Evolutionary conservation across 1,284 basidiomycete species (phyloP).

Genomic region (Vanrija sp.): DNA sequence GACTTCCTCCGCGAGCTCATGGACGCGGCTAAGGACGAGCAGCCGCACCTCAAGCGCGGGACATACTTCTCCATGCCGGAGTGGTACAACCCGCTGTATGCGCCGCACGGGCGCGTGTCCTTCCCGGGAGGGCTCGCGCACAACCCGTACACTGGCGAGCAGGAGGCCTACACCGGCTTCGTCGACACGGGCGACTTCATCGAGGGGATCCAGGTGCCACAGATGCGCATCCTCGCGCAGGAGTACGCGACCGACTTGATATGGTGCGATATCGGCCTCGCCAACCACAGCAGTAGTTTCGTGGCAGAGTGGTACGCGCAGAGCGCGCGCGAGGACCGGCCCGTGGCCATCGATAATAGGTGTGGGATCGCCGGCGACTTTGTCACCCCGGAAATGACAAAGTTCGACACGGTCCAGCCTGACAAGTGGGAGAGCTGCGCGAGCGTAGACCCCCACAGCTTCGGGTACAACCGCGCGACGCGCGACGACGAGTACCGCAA

Average conservation of each 20-base stretch:
- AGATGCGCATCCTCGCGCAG: constrained; percentile 57
- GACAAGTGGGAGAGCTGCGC: constrained; percentile 57
- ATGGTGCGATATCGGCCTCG: constrained; percentile 58
- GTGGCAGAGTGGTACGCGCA: constrained; percentile 57
- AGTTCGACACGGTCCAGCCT: constrained; percentile 55
- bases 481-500: constrained; percentile 54
- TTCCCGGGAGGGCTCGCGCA: constrained; percentile 57
- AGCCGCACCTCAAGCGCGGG: constrained; percentile 21
- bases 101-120: constrained; percentile 53
- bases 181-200: constrained; percentile 56
- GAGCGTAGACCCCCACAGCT: constrained; percentile 21
- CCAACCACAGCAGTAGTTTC: constrained; percentile 54
- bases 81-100: constrained; percentile 59
- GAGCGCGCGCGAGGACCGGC: constrained; percentile 52
- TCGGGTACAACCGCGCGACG: constrained; percentile 49
- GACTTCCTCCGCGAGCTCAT: constrained; percentile 58
- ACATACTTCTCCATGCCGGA: constrained; percentile 48
- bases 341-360: constrained; percentile 60
- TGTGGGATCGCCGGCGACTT: constrained; percentile 51
- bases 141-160: constrained; percentile 55
- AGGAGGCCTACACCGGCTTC: constrained; percentile 58
- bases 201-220: constrained; percentile 56
- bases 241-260: constrained; percentile 59
- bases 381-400: constrained; percentile 59
- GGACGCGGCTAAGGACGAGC: constrained; percentile 51